These are phyloP conservation scores for Microbotryum violaceum DNA, from an alignment of 1,284 basidiomycete species.

Conservation along the genomic window DNA sequence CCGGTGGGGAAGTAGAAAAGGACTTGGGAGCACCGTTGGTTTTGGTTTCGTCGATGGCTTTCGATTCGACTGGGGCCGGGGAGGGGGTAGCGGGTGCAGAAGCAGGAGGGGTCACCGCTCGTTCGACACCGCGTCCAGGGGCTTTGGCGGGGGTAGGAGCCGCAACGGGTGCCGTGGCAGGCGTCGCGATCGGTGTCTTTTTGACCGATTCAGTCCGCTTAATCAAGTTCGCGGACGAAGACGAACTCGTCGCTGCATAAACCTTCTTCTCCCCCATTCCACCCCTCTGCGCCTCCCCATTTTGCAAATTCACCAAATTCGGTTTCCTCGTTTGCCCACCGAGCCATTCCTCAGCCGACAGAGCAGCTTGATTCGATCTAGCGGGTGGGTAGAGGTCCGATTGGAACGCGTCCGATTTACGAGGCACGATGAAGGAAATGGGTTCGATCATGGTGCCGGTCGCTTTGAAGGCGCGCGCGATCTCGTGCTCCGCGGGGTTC, in stretches of 20 bases:
- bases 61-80: slow-evolving; percentile 36
- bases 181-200: slow-evolving; percentile 1
- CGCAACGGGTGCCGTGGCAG: slow-evolving; percentile 20
- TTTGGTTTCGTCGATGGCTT: slow-evolving; percentile 35
- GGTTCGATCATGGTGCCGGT: slow-evolving; percentile 55
- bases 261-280: slow-evolving; percentile 2
- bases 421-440: slow-evolving; percentile 85
- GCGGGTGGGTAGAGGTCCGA: slow-evolving; percentile 92
- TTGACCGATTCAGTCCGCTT: slow-evolving; percentile 15
- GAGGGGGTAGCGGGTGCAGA: slow-evolving; percentile 16
- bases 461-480: slow-evolving; percentile 83
- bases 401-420: slow-evolving; percentile 84
- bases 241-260: background rate
- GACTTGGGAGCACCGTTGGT: slow-evolving; percentile 34
- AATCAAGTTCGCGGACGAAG: too few relatives aligned
- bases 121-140: slow-evolving; percentile 36
- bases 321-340: slow-evolving; percentile 63
- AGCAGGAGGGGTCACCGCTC: slow-evolving; percentile 19
- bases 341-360: slow-evolving; percentile 80
- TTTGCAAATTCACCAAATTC: slow-evolving; percentile 54
- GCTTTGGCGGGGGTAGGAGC: slow-evolving; percentile 28
- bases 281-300: slow-evolving; percentile 13
- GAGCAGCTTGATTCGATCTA: slow-evolving; percentile 66
- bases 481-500: slow-evolving; percentile 84
- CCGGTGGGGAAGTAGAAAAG: slow-evolving; percentile 38